Conservation (phyloP, 2,329 filamentous ascomycete genomes). For the Coniochaeta sp. region DNA sequence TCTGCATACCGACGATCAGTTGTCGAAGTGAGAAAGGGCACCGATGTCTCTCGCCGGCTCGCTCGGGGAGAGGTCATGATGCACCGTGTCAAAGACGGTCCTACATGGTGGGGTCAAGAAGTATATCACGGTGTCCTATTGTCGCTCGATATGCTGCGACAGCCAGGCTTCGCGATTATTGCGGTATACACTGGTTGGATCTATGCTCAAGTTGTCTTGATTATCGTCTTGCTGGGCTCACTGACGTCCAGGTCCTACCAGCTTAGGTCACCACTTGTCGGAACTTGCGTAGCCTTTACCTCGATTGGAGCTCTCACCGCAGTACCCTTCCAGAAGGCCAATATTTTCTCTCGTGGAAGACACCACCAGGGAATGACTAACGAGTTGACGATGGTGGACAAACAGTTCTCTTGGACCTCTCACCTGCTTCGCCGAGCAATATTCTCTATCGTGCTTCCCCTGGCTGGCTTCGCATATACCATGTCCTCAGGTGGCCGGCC, state of each 20-base stretch:
- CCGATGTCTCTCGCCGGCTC: constrained; percentile 48
- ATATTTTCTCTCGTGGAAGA: constrained; percentile 58
- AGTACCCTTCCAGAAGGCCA: constrained; percentile 67
- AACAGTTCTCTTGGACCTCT: constrained; percentile 60
- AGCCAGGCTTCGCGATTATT: constrained; percentile 66
- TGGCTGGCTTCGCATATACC: constrained; percentile 61
- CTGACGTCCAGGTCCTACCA: constrained; percentile 62
- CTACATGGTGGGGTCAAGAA: constrained; percentile 71
- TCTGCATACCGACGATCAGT: constrained; percentile 62
- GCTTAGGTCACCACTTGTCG: constrained; percentile 57
- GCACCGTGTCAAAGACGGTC: constrained; percentile 64
- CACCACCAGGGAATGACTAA: constrained; percentile 53
- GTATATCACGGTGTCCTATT: constrained; percentile 62
- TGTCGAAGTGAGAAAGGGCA: constrained; percentile 50
- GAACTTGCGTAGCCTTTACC: constrained; percentile 57
- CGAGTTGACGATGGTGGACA: constrained; percentile 51
- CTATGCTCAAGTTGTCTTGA: constrained; percentile 66
- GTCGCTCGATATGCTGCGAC: constrained; percentile 61
- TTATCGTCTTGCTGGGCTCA: constrained; percentile 65
- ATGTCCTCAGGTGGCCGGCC: constrained; percentile 56
- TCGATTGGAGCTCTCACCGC: constrained; percentile 62
- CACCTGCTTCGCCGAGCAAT: constrained; percentile 61
- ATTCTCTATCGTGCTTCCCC: constrained; percentile 59
- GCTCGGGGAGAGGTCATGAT: constrained; percentile 70
- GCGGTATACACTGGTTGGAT: constrained; percentile 72